A percentile compares a stretch with the other conserved stretches of the same genome.
These are phyloP conservation scores for Vitellaria paradoxa DNA, from an alignment of 179 eudicot genomes.

Conservation along the genomic window DNA sequence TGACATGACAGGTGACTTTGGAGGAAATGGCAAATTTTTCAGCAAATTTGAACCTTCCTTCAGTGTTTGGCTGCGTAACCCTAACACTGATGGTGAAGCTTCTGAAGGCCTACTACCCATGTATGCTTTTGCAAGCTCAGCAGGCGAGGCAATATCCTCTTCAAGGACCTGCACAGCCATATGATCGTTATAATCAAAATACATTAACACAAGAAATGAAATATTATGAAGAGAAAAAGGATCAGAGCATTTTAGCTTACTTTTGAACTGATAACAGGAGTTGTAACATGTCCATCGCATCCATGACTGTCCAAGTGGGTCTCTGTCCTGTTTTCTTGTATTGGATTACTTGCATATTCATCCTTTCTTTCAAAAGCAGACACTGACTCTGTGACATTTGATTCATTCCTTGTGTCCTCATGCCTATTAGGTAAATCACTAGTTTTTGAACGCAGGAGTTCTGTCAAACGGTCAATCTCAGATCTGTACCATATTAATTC, in stretches of 20 bases:
- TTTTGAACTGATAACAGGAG: conserved; percentile 46
- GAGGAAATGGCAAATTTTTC: conserved; percentile 27
- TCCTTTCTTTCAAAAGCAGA: conserved; percentile 30
- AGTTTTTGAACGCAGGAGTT: conserved; percentile 59
- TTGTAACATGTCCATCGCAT: conserved; percentile 27
- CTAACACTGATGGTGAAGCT: conserved; percentile 48
- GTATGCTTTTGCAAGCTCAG: conserved; percentile 95
- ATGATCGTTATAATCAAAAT: too few relatives aligned
- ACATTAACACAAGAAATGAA: too few relatives aligned
- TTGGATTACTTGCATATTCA: conserved; percentile 15
- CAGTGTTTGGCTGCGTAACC: conserved; percentile 35
- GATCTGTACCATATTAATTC: conserved; percentile 42
- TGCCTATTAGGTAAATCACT: conserved; percentile 33
- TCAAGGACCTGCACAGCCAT: conserved; percentile 41
- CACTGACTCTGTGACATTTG: conserved; percentile 22
- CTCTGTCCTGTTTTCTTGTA: conserved; percentile 27
- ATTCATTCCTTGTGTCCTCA: conserved; percentile 33
- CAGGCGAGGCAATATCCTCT: conserved; percentile 73
- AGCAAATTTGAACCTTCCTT: conserved; percentile 36
- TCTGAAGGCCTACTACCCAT: conserved; percentile 70
- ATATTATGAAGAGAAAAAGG: too few relatives aligned
- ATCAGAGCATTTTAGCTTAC: conserved; percentile 24
- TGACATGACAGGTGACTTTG: conserved; percentile 34
- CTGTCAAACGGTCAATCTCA: conserved; percentile 72
- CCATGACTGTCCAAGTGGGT: conserved; percentile 24